Base-by-base conservation (phyloP, 331 rosid genomes). In the Malus hybrid region DNA sequence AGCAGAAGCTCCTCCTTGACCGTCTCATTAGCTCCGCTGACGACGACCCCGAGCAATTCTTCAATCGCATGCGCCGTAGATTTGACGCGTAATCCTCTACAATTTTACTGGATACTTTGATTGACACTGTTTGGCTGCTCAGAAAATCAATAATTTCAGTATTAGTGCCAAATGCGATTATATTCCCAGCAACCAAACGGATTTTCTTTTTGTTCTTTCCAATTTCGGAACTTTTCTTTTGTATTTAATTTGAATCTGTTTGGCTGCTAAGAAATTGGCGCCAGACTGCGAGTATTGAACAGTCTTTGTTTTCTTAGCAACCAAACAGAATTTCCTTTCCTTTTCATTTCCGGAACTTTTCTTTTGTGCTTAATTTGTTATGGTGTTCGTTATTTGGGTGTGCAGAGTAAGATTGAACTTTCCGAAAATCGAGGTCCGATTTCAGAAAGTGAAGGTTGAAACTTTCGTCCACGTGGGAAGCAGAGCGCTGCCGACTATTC, bases 371-470 rank as follows among this genome's bases (percentile, higher is more conserved):
- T 56, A 55, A 39, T 77, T 48, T 28, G 66, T 53, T 72, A 63
- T 36, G 29, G 12, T 36, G 34, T 34, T 63, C 18, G 26, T 61
- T 29, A 66, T 24, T 42, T 79, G 0, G 36, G 61, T 78, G 52
- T 2, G 58, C 93, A 95, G 99, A 73, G 98, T 95, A 44, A 83
- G 80, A 77, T 81, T 95, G 84, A 82, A 80, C 66, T 92, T 95
- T 82, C 99, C 99, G 28, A 92, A 90, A 88, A 90, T 95, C 70
- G 93, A 95, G 82, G 96, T 95, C 83, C 87, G 99, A 72, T 95
- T 87, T 83, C 91, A 88, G 78, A 80, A 92, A 65, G 73, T 95
- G 78, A 87, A 84, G 0, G 91, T 95, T 5, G 97, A 95, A 79
- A 84, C 99, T 53, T 95, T 78, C 73, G 98, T 95, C 44, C 97